Base-by-base conservation (phyloP, 2,329 filamentous ascomycete genomes). In the Fonsecaea monophora region DNA sequence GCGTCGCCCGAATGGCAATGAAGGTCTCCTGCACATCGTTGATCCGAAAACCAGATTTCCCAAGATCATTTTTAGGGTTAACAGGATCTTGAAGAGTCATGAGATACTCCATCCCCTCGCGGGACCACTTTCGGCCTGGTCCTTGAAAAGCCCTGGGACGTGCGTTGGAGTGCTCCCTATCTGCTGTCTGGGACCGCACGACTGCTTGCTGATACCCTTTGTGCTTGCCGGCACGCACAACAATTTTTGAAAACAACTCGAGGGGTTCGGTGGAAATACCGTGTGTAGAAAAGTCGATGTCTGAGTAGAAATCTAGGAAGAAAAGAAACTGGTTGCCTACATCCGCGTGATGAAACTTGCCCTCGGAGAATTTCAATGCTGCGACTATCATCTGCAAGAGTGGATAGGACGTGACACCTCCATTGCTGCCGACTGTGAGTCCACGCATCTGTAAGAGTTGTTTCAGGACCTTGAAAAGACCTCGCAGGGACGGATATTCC, bases 51-150 rank as follows among this genome's bases (percentile, higher is more conserved):
- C 77, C 80, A 18, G 62, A 64, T 53, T 77, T 76, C 38, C 87
- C 87, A 0, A 89, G 78, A 72, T 89, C 84, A 73, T 87, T 87
- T 72, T 80, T 79, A 21, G 81, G 79, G 72, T 88, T 82, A 7
- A 85, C 84, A 0, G 87, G 87, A 71, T 89, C 86, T 74, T 87
- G 86, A 13, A 89, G 77, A 66, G 79, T 84, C 58, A 89, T 78
- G 58, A 85, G 76, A 62, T 79, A 59, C 9, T 35, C n/a, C 42
- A 25, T 18, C 50, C 55, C 40, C 18, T 64, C 66, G 37, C 58
- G 34, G n/a, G n/a, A 34, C 9, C 50, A 10, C 54, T 34, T 56
- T 62, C 53, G 60, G 45, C 50, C 50, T 21, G 35, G 25, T 25
- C 18, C 45, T 25, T 53, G 34, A 25, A 61, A 61, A 2, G 48